A percentile compares a stretch with the other conserved stretches of the same genome.
Evolutionary conservation across 2,329 filamentous ascomycete species (phyloP).

Genomic region (Emergomyces pasteurianus): DNA sequence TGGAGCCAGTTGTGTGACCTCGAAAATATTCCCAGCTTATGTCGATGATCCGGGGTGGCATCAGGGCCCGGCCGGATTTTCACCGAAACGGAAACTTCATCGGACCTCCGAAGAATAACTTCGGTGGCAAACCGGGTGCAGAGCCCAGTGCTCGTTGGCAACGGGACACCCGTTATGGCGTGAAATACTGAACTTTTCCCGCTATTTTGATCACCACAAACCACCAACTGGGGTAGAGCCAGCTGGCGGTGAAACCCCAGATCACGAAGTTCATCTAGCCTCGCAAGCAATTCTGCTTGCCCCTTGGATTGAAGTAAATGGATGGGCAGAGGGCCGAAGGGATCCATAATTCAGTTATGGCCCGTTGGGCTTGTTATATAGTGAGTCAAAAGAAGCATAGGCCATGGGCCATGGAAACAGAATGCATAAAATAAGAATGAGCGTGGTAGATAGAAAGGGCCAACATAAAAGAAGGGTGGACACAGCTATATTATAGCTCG

Average conservation of each 20-base stretch:
- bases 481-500: background rate
- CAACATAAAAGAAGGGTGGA: background rate
- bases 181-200: slow-evolving; percentile 13
- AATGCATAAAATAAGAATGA: background rate
- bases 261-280: slow-evolving; percentile 12
- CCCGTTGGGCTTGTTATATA: background rate
- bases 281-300: slow-evolving; percentile 9
- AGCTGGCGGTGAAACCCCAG: slow-evolving; percentile 10
- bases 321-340: slow-evolving; percentile 3
- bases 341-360: background rate
- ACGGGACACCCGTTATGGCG: slow-evolving; percentile 10
- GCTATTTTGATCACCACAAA: slow-evolving; percentile 11
- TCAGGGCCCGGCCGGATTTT: slow-evolving; percentile 15
- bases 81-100: slow-evolving; percentile 12
- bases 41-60: slow-evolving; percentile 12
- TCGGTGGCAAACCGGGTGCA: slow-evolving; percentile 52
- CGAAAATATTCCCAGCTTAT: slow-evolving; percentile 12
- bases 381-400: background rate
- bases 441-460: background rate
- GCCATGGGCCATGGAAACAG: background rate
- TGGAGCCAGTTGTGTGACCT: slow-evolving; percentile 13
- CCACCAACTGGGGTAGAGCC: slow-evolving; percentile 9
- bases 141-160: slow-evolving; percentile 33
- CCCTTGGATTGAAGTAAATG: slow-evolving; percentile 10
- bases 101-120: slow-evolving; percentile 36